These are phyloP conservation scores for Coemansia sp. DNA, from an alignment of 192 early-diverging fungal species.

Conservation along the genomic window DNA sequence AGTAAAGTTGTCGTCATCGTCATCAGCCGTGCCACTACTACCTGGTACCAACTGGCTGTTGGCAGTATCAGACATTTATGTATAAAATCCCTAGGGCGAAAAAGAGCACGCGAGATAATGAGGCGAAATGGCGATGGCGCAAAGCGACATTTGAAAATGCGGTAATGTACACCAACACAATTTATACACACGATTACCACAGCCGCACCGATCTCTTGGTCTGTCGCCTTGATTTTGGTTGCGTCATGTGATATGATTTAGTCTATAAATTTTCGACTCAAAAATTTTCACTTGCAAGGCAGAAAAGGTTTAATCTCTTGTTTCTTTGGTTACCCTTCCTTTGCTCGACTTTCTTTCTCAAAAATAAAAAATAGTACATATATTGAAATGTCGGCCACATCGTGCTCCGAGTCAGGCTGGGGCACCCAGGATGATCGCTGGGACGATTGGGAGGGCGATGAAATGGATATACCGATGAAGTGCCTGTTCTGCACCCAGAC, in stretches of 20 bases:
- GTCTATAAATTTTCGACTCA: background rate
- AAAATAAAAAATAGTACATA: background rate
- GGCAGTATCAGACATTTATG: background rate
- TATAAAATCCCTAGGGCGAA: background rate
- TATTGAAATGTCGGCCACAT: constrained; percentile 36
- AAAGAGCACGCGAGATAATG: no score
- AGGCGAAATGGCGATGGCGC: no score
- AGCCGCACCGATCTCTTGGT: background rate
- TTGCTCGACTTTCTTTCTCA: background rate
- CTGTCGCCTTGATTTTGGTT: background rate
- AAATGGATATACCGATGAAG: constrained; percentile 62
- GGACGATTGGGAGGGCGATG: constrained; percentile 71
- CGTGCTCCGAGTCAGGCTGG: constrained; percentile 54
- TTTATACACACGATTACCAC: background rate
- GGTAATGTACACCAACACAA: background rate
- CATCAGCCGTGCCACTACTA: background rate
- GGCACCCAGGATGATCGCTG: constrained; percentile 64
- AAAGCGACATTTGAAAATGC: background rate
- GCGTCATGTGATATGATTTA: background rate
- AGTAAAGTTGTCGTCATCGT: constrained; percentile 9
- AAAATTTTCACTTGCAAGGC: background rate
- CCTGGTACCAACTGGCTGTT: background rate
- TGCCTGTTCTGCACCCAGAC: constrained; percentile 72
- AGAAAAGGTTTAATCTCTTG: background rate
- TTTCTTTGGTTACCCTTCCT: background rate